These are phyloP conservation scores for Thraustochytrium striatum DNA, from an alignment of 352 stramenopile species.

Conservation along the genomic window DNA sequence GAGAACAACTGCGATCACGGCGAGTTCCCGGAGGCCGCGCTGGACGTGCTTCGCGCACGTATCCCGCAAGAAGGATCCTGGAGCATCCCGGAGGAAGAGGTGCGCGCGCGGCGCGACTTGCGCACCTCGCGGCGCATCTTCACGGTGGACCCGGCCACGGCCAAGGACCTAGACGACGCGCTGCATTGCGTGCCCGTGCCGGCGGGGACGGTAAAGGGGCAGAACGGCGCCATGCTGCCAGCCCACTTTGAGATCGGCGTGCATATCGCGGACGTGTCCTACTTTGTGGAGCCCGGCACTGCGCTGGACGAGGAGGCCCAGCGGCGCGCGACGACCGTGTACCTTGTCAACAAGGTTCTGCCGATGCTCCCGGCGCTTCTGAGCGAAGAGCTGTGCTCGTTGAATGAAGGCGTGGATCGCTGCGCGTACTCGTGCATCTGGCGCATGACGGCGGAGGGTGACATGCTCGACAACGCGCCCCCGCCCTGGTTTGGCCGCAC, in stretches of 20 bases:
- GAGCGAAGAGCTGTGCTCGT: constrained; percentile 91
- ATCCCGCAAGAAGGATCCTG: constrained; percentile 55
- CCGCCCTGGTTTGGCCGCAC: constrained; percentile 91
- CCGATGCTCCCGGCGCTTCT: constrained; percentile 93
- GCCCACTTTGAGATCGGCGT: constrained; percentile 80
- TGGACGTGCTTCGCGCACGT: constrained; percentile 64
- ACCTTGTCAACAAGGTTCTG: constrained; percentile 87
- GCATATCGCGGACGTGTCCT: constrained; percentile 96
- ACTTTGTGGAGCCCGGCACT: constrained; percentile 83
- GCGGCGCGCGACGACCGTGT: constrained; percentile 88
- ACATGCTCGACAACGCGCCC: constrained; percentile 64
- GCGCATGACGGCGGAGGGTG: constrained; percentile 90
- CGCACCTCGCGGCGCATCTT: constrained; percentile 80
- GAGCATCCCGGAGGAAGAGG: constrained; percentile 70
- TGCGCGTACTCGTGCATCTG: constrained; percentile 92
- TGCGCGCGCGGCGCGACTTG: constrained; percentile 80
- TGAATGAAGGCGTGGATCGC: constrained; percentile 92
- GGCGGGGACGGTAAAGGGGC: constrained; percentile 56
- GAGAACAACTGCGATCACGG: constrained; percentile 74
- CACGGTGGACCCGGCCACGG: constrained; percentile 93
- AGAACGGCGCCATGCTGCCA: constrained; percentile 12
- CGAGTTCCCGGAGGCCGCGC: constrained; percentile 61
- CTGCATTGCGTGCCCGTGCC: constrained; percentile 78
- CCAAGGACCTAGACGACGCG: constrained; percentile 92
- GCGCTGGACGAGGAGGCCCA: constrained; percentile 88